These are phyloP conservation scores for Leucocoprinus birnbaumii DNA, from an alignment of 768 basidiomycete genomes.

Conservation along the genomic window DNA sequence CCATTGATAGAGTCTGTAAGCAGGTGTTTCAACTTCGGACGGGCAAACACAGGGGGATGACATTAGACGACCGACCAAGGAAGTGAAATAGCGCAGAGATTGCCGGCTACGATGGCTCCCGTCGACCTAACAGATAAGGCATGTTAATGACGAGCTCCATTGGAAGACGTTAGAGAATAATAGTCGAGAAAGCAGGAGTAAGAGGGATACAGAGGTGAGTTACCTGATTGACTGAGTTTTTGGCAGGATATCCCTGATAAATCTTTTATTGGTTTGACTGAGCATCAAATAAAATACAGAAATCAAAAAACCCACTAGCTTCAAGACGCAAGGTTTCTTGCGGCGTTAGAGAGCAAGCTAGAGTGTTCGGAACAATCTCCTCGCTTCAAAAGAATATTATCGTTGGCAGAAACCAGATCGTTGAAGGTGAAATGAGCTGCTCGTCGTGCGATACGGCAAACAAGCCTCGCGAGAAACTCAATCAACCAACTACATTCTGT, in stretches of 20 bases:
- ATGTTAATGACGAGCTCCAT: constrained; percentile 9
- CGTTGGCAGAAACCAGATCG: constrained; percentile 3
- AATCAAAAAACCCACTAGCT: constrained; percentile 13
- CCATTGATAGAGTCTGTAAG: constrained; percentile 30
- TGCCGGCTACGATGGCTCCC: neutral
- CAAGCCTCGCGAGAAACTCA: constrained; percentile 25
- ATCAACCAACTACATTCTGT: constrained; percentile 18
- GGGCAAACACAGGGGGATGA: neutral
- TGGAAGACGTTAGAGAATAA: neutral
- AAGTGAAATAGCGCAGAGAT: neutral
- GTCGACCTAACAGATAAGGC: constrained; percentile 7
- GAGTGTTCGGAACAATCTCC: neutral
- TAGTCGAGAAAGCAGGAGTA: neutral
- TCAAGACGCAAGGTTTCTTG: neutral
- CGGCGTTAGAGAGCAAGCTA: neutral
- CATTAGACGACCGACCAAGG: constrained; percentile 2
- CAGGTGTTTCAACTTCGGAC: constrained; percentile 1
- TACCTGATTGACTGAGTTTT: constrained; percentile 22
- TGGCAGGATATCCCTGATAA: constrained; percentile 25
- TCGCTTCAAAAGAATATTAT: constrained; percentile 12
- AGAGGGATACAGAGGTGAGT: constrained; percentile 2
- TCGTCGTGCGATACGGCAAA: constrained; percentile 26
- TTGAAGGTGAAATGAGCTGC: constrained; percentile 13
- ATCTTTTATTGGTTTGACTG: constrained; percentile 31
- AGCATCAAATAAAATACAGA: constrained; percentile 28